Percentiles rank a stretch among this genome's conserved stretches.
phyloP scores from a whole-genome alignment of 805 yeast genomes.

The Hanseniaspora mollemarum region DNA sequence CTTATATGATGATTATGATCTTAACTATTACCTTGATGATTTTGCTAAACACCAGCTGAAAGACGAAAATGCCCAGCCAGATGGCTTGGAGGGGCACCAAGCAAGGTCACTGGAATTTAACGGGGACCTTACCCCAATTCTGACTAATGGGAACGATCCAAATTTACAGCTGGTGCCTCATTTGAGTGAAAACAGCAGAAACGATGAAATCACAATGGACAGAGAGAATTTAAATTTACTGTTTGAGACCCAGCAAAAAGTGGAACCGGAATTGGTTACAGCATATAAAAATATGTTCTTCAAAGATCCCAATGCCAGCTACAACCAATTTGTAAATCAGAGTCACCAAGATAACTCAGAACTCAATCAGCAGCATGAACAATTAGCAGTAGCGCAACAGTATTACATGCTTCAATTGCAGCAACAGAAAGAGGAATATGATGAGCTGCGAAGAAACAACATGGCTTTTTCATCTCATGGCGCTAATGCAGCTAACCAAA shows the following conservation, averaged over 20 bases:
- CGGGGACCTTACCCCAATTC: not conserved
- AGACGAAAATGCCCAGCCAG: not conserved
- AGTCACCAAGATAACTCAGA: too few species aligned
- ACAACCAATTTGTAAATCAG: not conserved
- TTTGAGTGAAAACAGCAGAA: not conserved
- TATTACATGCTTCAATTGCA: constrained; percentile 8
- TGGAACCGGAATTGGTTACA: not conserved
- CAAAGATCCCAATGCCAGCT: not conserved
- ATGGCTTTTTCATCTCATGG: not conserved
- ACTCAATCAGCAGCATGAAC: not conserved
- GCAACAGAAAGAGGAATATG: constrained; percentile 9
- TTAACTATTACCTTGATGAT: constrained; percentile 12
- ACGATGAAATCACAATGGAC: not conserved
- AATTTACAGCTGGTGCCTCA: not conserved
- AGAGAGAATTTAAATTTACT: not conserved
- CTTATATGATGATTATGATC: constrained; percentile 12
- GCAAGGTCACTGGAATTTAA: not conserved
- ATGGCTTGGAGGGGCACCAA: not conserved
- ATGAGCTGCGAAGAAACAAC: not conserved
- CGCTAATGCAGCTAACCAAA: constrained; percentile 4
- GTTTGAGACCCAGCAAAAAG: not conserved
- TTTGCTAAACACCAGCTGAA: not conserved
- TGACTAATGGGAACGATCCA: not conserved
- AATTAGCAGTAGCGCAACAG: constrained; percentile 9
- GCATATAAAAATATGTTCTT: not conserved